These are phyloP conservation scores for Yamadazyma dendronema DNA, from an alignment of 1,139 yeast genomes.

Conservation along the genomic window DNA sequence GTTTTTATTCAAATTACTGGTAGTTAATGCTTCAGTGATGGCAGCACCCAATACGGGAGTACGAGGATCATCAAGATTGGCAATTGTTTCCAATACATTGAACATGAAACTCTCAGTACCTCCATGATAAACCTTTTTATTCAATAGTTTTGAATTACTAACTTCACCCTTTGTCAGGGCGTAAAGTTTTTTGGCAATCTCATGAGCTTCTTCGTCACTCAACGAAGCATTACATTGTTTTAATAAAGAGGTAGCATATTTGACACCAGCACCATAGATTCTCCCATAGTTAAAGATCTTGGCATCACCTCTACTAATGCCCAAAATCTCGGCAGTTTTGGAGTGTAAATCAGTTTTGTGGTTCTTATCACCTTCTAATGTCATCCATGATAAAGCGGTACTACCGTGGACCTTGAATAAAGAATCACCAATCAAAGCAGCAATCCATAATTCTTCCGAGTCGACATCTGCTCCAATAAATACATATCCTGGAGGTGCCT, in stretches of 20 bases:
- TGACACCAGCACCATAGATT: conserved; percentile 95
- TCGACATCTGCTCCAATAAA: conserved; percentile 99
- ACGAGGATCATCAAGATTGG: conserved; percentile 75
- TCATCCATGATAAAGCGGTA: conserved; percentile 99
- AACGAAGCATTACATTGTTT: conserved; percentile 77
- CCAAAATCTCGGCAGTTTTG: conserved; percentile 85
- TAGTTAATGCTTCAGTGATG: conserved; percentile 79
- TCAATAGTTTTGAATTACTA: conserved; percentile 23
- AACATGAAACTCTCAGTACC: conserved; percentile 94
- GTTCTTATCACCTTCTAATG: conserved; percentile 88
- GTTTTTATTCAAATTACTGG: conserved; percentile 59
- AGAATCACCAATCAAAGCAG: conserved; percentile 91
- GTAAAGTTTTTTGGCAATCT: conserved; percentile 67
- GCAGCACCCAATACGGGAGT: conserved; percentile 95
- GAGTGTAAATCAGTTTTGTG: conserved; percentile 95
- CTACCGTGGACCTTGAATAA: conserved; percentile 89
- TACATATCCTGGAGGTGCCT: conserved; percentile 85
- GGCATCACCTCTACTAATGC: conserved; percentile 89
- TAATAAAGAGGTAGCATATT: conserved; percentile 78
- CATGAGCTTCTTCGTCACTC: conserved; percentile 66
- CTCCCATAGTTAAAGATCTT: conserved; percentile 95
- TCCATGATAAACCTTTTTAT: conserved; percentile 65
- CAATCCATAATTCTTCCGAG: conserved; percentile 98
- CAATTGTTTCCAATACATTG: conserved; percentile 84
- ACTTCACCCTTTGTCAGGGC: conserved; percentile 77